Conservation (phyloP, 352 stramenopile genomes). For the Globisporangium mamillatum region DNA sequence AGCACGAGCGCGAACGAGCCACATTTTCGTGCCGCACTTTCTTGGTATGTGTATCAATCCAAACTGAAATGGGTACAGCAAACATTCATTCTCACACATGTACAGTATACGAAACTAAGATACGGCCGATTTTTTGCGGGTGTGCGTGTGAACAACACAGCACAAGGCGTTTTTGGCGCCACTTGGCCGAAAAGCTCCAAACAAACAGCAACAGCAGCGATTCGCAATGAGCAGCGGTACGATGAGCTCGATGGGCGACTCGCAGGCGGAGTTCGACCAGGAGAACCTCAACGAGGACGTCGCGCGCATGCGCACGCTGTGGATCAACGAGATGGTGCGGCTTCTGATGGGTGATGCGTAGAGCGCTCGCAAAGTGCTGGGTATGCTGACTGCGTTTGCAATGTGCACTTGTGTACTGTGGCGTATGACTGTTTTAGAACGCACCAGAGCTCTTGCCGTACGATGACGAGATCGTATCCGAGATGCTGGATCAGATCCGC, state of each 20-base stretch:
- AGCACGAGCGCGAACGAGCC: not conserved
- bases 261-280: conserved; percentile 43
- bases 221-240: conserved; percentile 9
- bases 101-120: not conserved
- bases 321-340: conserved; percentile 82
- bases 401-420: too few relatives aligned
- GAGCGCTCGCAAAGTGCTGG: too few relatives aligned
- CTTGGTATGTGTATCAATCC: not conserved
- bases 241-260: conserved; percentile 19
- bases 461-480: conserved; percentile 71
- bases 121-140: not conserved
- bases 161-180: not conserved
- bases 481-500: conserved; percentile 82
- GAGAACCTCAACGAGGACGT: conserved; percentile 85
- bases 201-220: not conserved
- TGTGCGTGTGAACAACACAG: not conserved
- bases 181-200: not conserved
- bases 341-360: not conserved
- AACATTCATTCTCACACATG: not conserved
- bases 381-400: not conserved
- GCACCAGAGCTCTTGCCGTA: conserved; percentile 74
- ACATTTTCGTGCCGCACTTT: not conserved
- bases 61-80: not conserved
- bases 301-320: conserved; percentile 58
- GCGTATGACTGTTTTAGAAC: conserved; percentile 37